These are phyloP conservation scores for Gastrolobium bilobum DNA, from an alignment of 306 rosid species.

Conservation along the genomic window DNA sequence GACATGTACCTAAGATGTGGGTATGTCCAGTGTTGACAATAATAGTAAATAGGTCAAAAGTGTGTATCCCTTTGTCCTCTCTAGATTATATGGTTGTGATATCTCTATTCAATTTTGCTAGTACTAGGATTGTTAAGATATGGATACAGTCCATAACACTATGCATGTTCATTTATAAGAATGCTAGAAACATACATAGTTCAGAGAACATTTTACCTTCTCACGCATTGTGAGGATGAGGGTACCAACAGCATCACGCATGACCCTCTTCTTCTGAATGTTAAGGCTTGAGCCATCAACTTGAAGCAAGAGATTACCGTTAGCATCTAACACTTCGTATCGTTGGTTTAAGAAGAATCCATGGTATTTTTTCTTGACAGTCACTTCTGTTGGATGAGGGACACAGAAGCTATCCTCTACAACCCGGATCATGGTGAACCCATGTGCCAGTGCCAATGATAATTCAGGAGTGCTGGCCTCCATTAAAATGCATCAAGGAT, in stretches of 20 bases:
- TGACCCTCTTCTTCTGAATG: constrained; percentile 45
- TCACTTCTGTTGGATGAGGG: constrained; percentile 31
- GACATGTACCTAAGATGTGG: too few species aligned
- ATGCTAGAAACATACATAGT: not conserved
- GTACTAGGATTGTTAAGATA: too few species aligned
- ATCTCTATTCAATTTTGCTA: too few species aligned
- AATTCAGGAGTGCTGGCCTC: constrained; percentile 36
- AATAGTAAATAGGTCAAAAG: too few species aligned
- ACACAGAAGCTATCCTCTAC: constrained; percentile 49
- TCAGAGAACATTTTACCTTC: constrained; percentile 28
- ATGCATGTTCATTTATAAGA: not conserved
- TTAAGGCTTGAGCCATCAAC: constrained; percentile 50
- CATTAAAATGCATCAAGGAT: constrained; percentile 36
- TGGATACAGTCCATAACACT: too few species aligned
- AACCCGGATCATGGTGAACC: constrained; percentile 5
- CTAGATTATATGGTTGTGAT: too few species aligned
- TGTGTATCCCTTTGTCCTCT: too few species aligned
- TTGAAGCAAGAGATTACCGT: constrained; percentile 40
- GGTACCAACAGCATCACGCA: constrained; percentile 49
- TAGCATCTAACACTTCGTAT: constrained; percentile 35
- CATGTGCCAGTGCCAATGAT: constrained; percentile 1
- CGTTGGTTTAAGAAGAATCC: constrained; percentile 43
- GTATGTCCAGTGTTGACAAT: too few species aligned
- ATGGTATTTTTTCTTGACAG: constrained; percentile 44
- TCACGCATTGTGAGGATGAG: constrained; percentile 46